phyloP scores from a whole-genome alignment of 2,329 filamentous ascomycete species.

The Coniochaeta pulveracea region DNA sequence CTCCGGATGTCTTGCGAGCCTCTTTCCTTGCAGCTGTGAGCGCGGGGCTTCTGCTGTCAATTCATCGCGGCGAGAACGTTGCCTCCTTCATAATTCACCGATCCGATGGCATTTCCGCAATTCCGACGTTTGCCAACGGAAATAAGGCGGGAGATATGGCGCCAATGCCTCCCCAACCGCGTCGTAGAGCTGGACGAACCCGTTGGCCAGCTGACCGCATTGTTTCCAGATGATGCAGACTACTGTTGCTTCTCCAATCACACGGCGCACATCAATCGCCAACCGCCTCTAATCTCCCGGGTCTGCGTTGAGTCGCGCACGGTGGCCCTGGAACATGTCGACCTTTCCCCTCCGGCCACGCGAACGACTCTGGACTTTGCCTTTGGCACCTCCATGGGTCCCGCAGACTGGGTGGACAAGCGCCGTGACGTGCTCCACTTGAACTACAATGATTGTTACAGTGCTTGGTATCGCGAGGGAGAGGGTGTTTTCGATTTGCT shows the following conservation, averaged over 20 bases:
- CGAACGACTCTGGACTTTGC: background rate
- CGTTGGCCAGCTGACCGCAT: background rate
- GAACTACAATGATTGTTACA: background rate
- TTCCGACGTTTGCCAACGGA: background rate
- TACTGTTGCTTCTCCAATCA: background rate
- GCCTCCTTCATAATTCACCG: no score
- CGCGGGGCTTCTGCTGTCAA: no score
- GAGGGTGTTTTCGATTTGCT: background rate
- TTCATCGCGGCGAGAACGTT: no score
- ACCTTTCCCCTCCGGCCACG: background rate
- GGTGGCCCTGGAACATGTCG: slow-evolving; percentile 1
- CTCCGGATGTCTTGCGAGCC: no score
- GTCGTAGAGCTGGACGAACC: background rate
- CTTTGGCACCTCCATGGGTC: background rate
- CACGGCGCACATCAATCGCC: background rate
- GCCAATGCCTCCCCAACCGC: background rate
- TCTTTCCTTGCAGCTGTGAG: no score
- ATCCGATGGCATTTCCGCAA: background rate
- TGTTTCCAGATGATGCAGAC: background rate
- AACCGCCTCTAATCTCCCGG: background rate
- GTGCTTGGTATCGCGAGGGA: background rate
- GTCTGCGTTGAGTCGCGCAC: background rate
- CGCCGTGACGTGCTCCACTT: background rate
- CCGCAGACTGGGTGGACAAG: background rate
- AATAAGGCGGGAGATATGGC: background rate